These are phyloP conservation scores for Casuarina equisetifolia DNA, from an alignment of 306 rosid species.

Conservation along the genomic window DNA sequence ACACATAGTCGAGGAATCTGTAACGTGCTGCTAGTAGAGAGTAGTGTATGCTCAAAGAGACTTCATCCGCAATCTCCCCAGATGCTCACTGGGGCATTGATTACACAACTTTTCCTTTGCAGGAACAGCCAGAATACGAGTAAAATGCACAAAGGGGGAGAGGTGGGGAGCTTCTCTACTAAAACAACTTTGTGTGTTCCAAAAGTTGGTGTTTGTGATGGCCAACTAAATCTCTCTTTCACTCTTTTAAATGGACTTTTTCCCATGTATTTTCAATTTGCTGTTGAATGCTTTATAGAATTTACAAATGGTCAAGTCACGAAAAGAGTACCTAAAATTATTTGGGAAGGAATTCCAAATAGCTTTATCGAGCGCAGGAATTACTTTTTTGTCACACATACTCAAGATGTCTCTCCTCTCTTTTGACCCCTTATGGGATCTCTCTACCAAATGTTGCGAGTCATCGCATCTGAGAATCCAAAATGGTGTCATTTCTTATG, in stretches of 20 bases:
- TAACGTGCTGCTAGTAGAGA: no score
- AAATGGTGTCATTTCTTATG: slow-evolving; percentile 27
- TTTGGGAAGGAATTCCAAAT: slow-evolving; percentile 30
- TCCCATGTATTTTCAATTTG: slow-evolving; percentile 29
- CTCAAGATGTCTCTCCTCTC: slow-evolving; percentile 59
- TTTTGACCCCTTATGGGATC: slow-evolving; percentile 55
- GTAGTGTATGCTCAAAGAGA: no score
- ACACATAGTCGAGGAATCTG: no score
- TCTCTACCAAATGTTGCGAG: slow-evolving; percentile 19
- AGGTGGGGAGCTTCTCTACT: neutral
- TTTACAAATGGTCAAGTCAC: slow-evolving; percentile 37
- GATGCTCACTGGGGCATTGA: no score
- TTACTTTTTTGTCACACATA: slow-evolving; percentile 45
- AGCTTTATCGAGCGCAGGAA: slow-evolving; percentile 58
- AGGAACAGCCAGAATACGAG: no score
- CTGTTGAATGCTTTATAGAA: slow-evolving; percentile 38
- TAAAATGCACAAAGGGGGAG: neutral
- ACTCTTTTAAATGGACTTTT: slow-evolving; percentile 41
- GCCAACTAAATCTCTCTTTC: slow-evolving; percentile 43
- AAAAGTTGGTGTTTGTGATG: slow-evolving; percentile 34
- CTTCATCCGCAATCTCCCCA: no score
- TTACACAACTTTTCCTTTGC: no score
- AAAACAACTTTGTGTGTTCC: slow-evolving; percentile 20
- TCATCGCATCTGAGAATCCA: slow-evolving; percentile 20
- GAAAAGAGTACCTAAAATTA: slow-evolving; percentile 28